A percentile compares a stretch with the other conserved stretches of the same genome.
These are phyloP conservation scores for Hemisphaericaspora nanyangensis DNA, from an alignment of 805 yeast species.

Conservation along the genomic window DNA sequence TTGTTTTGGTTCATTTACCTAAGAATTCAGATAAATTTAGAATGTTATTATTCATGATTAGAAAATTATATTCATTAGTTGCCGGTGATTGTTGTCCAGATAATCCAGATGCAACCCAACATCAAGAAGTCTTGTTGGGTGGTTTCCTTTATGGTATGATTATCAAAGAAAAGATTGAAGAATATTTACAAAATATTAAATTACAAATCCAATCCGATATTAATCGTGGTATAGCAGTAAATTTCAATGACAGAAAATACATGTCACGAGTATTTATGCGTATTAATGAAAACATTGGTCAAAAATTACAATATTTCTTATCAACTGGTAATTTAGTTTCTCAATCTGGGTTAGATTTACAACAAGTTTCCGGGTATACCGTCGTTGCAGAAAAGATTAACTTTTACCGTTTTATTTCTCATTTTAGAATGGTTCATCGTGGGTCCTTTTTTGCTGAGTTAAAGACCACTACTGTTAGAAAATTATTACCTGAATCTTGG, in stretches of 20 bases:
- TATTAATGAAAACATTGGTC: slow-evolving; percentile 90
- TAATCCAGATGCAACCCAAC: slow-evolving; percentile 99
- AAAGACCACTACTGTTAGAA: slow-evolving; percentile 96
- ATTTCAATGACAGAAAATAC: slow-evolving; percentile 80
- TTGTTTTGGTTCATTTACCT: slow-evolving; percentile 84
- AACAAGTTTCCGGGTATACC: slow-evolving; percentile 96
- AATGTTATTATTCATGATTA: slow-evolving; percentile 86
- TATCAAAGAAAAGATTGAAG: slow-evolving; percentile 93
- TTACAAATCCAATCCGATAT: slow-evolving; percentile 77
- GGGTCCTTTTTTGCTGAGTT: slow-evolving; percentile 98
- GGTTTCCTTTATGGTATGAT: slow-evolving; percentile 97
- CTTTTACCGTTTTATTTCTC: slow-evolving; percentile 95
- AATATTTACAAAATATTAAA: slow-evolving; percentile 71
- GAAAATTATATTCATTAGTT: slow-evolving; percentile 90
- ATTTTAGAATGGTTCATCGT: slow-evolving; percentile 99
- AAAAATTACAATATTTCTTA: slow-evolving; percentile 87
- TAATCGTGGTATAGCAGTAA: slow-evolving; percentile 73
- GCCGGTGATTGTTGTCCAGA: slow-evolving; percentile 97
- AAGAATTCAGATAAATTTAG: slow-evolving; percentile 77
- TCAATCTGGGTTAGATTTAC: slow-evolving; percentile 95
- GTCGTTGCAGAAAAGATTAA: slow-evolving; percentile 98
- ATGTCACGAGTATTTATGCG: slow-evolving; percentile 74
- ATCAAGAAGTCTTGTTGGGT: slow-evolving; percentile 93
- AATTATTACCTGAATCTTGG: slow-evolving; percentile 96
- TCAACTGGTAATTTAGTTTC: slow-evolving; percentile 97